phyloP scores from a whole-genome alignment of 2,329 filamentous ascomycete genomes.

The Exophiala calicioides region DNA sequence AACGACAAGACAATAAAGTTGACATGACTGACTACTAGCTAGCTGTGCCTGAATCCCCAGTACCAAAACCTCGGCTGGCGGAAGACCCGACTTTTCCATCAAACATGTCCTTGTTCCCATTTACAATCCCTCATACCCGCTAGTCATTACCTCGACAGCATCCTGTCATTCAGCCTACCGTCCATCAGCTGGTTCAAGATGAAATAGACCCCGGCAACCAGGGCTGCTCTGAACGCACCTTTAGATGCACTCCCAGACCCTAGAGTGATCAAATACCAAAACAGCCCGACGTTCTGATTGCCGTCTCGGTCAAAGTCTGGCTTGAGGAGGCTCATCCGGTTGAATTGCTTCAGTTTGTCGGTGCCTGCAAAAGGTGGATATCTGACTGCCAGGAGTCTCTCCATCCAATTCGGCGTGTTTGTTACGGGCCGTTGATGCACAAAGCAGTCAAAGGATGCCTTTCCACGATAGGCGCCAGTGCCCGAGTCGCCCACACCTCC shows the following conservation, averaged over 20 bases:
- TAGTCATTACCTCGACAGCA: constrained; percentile 4
- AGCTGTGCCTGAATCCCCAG: too few relatives aligned
- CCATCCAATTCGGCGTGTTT: constrained; percentile 62
- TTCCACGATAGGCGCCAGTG: constrained; percentile 74
- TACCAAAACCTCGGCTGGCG: too few relatives aligned
- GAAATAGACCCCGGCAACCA: constrained; percentile 16
- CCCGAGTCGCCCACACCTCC: constrained; percentile 82
- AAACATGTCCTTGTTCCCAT: too few relatives aligned
- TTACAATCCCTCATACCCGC: neutral
- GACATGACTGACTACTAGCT: too few relatives aligned
- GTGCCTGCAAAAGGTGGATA: constrained; percentile 61
- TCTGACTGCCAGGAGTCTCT: constrained; percentile 56
- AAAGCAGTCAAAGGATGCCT: constrained; percentile 65
- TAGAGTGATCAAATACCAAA: constrained; percentile 31
- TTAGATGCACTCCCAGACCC: constrained; percentile 22
- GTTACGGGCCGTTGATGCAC: constrained; percentile 62
- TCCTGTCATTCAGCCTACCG: neutral
- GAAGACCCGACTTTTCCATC: too few relatives aligned
- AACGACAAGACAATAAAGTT: too few relatives aligned
- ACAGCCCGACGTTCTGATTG: constrained; percentile 25
- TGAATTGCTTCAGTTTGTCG: constrained; percentile 54
- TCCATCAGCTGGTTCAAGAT: constrained; percentile 15
- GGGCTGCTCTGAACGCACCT: constrained; percentile 18
- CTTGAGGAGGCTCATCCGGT: constrained; percentile 52
- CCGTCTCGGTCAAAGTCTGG: constrained; percentile 65